Conservation (phyloP, 2,329 filamentous ascomycete genomes). For the Botrytis porri region DNA sequence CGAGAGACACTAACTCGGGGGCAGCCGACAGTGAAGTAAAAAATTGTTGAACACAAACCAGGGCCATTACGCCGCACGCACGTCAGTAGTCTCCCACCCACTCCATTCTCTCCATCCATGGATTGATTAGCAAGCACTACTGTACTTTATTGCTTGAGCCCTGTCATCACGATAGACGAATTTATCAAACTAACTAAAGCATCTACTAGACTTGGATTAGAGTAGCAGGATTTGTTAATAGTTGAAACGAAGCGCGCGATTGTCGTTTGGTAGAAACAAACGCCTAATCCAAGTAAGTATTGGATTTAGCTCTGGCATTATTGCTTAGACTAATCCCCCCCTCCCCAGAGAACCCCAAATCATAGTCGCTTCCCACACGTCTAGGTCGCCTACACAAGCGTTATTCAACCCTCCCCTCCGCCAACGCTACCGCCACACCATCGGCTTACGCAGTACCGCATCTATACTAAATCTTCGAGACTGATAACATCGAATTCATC, state of each 20-base stretch:
- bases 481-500: not conserved
- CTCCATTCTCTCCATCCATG: not conserved
- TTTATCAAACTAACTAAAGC: constrained; percentile 2
- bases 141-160: not conserved
- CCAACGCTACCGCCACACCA: not conserved
- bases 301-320: constrained; percentile 18
- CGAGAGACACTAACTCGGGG: not conserved
- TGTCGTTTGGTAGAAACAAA: constrained; percentile 20
- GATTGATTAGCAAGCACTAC: not conserved
- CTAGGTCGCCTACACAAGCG: constrained; percentile 35
- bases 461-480: not conserved
- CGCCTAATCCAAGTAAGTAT: constrained; percentile 20
- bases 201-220: constrained; percentile 10
- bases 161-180: constrained; percentile 8
- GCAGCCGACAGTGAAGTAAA: constrained; percentile 11
- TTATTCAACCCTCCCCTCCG: constrained; percentile 19
- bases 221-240: constrained; percentile 17
- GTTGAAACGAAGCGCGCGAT: constrained; percentile 26
- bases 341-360: constrained; percentile 24
- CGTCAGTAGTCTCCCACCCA: constrained; percentile 11
- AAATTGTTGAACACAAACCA: not conserved
- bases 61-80: constrained; percentile 11
- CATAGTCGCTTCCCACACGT: constrained; percentile 28
- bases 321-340: constrained; percentile 20
- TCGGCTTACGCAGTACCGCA: not conserved